Base-by-base conservation (phyloP, 2,329 filamentous ascomycete species). In the Arachnomyces sp. region DNA sequence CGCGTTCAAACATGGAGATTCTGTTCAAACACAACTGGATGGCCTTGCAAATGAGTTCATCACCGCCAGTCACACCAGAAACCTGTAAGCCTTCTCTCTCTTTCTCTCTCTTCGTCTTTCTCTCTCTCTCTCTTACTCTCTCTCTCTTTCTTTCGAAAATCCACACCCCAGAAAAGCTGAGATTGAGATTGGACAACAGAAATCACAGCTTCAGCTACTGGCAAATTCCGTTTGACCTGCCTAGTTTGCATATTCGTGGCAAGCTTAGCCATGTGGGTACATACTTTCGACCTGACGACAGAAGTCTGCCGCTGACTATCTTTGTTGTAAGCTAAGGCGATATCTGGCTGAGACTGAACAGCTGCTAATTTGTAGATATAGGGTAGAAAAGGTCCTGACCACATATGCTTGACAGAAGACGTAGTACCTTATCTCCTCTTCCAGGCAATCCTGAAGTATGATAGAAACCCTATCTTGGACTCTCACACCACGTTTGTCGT, bases 381-480 rank as follows among this genome's bases (percentile, higher is more conserved):
- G 35, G 35, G 35, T 15, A 37, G 13, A 25, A 37, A 28, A 30
- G 35, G 21, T 3, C 16, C 12, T 7, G 35, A 29, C 13, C 35
- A 28, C 12, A 12, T 30, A 2, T 30, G 28, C 35, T 28, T 18
- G n/a, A 6, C 16, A 17, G 18, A 37, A 37, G 17, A 37, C 5
- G 28, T 37, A 28, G 35, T 30, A 13, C 35, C 35, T n/a, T 37
- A 37, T 30, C 16, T 37, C 35, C 35, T 37, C 18, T 37, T 37
- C 21, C 35, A 37, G 15, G 35, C 35, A 15, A 37, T 37, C 13
- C 11, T 37, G 3, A 29, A 37, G 16, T 25, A 37, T 13, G 35
- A 37, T 9, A 16, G 18, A 37, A 6, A 12, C 7, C 7, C 35
- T 11, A 12, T 13, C 17, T 12, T n/a, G 15, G 18, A 28, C 11